Evolutionary conservation across 225 moss, liverwort and hornwort genomes (phyloP).

Genomic region (Physcomitrium patens): DNA sequence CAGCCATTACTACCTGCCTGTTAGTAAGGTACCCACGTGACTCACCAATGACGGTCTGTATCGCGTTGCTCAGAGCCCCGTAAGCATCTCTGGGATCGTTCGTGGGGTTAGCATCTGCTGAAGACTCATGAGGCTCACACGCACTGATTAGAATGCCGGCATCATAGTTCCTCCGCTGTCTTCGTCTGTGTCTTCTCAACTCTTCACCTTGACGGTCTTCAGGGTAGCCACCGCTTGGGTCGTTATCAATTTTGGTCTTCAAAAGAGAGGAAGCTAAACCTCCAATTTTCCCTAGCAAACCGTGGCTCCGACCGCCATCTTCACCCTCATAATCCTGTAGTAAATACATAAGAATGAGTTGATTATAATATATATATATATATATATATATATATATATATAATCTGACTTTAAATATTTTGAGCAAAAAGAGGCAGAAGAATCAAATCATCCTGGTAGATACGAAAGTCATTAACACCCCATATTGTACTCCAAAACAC

Average conservation of each 20-base stretch:
- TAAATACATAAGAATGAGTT: neutral
- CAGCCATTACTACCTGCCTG: slow-evolving; percentile 51
- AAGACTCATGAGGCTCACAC: slow-evolving; percentile 54
- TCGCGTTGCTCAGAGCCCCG: slow-evolving; percentile 70
- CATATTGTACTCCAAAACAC: slow-evolving; percentile 3
- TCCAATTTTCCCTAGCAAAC: slow-evolving; percentile 45
- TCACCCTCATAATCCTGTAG: slow-evolving; percentile 28
- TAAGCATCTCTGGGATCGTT: slow-evolving; percentile 62
- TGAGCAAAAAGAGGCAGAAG: too few relatives aligned
- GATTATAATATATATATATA: too few relatives aligned
- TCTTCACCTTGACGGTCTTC: slow-evolving; percentile 30
- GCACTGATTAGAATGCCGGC: slow-evolving; percentile 65
- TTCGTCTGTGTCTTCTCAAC: slow-evolving; percentile 31
- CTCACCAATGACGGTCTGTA: slow-evolving; percentile 57
- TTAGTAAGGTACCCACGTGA: slow-evolving; percentile 46
- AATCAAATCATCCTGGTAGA: neutral
- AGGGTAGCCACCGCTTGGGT: slow-evolving; percentile 23
- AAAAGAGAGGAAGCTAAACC: slow-evolving; percentile 42
- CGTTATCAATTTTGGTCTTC: slow-evolving; percentile 41
- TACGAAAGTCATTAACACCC: slow-evolving; percentile 2
- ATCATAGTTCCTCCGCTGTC: slow-evolving; percentile 35
- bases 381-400: too few relatives aligned
- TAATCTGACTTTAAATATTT: too few relatives aligned
- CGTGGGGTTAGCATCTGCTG: slow-evolving; percentile 72
- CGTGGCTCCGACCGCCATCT: slow-evolving; percentile 30